Conservation (phyloP, 129 eudicot genomes). For the Pulicaria dysenterica region DNA sequence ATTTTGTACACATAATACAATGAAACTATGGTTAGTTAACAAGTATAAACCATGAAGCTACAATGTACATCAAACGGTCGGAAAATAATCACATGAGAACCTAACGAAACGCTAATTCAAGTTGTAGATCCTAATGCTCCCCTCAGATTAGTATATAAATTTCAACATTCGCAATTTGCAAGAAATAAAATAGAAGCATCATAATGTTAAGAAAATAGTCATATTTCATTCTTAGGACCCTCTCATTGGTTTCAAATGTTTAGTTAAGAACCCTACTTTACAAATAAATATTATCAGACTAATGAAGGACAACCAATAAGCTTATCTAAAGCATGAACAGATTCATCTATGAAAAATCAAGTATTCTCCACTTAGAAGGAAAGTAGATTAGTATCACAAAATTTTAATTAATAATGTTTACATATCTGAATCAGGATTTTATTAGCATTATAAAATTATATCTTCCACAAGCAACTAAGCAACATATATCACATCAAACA, state of each 20-base stretch:
- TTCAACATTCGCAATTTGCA: constrained; percentile 21
- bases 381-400: background rate
- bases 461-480: background rate
- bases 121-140: background rate
- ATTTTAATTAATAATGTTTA: background rate
- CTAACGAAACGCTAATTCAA: constrained; percentile 16
- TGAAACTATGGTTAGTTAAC: background rate
- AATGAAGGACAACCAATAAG: background rate
- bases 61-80: background rate
- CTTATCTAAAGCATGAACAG: background rate
- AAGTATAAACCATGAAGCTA: background rate
- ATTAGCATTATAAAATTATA: constrained; percentile 12
- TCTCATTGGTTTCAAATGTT: background rate
- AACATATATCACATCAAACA: constrained; percentile 9
- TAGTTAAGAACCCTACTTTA: constrained; percentile 5
- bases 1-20: constrained; percentile 5
- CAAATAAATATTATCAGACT: constrained; percentile 8
- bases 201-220: background rate
- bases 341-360: background rate
- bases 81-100: background rate
- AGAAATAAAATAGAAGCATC: constrained; percentile 20
- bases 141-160: background rate
- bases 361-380: background rate
- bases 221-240: constrained; percentile 22
- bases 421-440: constrained; percentile 11